Conservation (phyloP, 73 alveolate species). For the Paramecium octaurelia region DNA sequence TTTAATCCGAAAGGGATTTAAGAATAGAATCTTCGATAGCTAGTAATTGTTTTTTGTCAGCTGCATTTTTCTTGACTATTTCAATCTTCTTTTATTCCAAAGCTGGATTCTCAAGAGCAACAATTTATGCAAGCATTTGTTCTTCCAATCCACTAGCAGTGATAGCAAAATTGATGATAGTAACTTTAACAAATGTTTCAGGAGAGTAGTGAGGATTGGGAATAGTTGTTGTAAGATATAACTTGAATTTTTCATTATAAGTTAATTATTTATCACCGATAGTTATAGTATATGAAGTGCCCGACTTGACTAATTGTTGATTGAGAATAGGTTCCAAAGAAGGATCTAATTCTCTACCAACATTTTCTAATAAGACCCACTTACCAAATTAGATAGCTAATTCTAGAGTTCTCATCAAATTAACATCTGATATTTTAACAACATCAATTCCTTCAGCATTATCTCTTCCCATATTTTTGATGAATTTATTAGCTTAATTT, state of each 20-base stretch:
- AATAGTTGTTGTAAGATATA: constrained; percentile 96
- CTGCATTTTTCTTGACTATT: constrained; percentile 79
- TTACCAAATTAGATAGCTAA: constrained; percentile 97
- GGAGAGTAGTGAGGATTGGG: constrained; percentile 99
- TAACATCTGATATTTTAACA: constrained; percentile 43
- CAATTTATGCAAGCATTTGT: constrained; percentile 98
- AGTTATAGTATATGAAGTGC: constrained; percentile 50
- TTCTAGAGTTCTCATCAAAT: constrained; percentile 74
- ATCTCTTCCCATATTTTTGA: constrained; percentile 98
- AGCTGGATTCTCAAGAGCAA: constrained; percentile 95
- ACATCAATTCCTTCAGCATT: constrained; percentile 69
- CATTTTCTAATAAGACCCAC: constrained; percentile 99
- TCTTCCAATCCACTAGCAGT: constrained; percentile 99
- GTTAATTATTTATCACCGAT: constrained; percentile 80
- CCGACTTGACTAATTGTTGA: constrained; percentile 72
- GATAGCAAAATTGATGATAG: constrained; percentile 99
- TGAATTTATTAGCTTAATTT: constrained; percentile 96
- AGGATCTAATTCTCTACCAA: constrained; percentile 99
- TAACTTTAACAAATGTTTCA: constrained; percentile 98
- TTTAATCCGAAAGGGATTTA: constrained; percentile 87
- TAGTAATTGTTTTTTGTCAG: constrained; percentile 80
- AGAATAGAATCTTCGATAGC: constrained; percentile 97
- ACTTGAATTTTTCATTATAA: constrained; percentile 88
- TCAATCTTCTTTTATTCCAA: constrained; percentile 76
- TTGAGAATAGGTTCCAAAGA: constrained; percentile 97